Conservation (phyloP, 768 basidiomycete species). For the Dacryopinax spathularia region DNA sequence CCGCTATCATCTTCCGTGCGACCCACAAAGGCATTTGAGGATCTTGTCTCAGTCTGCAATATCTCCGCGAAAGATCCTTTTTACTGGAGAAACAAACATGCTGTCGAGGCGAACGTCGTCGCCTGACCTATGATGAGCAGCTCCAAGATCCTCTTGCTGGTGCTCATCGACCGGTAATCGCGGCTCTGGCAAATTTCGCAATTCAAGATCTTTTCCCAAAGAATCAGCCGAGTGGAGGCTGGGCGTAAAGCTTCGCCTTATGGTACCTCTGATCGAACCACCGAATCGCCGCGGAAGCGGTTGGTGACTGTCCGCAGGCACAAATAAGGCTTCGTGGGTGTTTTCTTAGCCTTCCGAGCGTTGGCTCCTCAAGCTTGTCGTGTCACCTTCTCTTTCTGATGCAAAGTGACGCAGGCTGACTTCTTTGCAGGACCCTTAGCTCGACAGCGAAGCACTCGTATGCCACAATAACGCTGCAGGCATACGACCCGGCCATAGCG, state of each 20-base stretch:
- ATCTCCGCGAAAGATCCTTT: background rate
- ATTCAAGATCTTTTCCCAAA: background rate
- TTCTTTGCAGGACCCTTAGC: background rate
- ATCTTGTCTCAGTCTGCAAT: too few relatives aligned
- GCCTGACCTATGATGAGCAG: background rate
- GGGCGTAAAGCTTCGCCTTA: background rate
- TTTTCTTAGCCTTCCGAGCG: too few relatives aligned
- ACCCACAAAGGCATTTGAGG: too few relatives aligned
- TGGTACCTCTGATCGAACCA: background rate
- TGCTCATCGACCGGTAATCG: background rate
- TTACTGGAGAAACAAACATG: background rate
- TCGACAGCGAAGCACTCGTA: background rate
- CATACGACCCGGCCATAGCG: background rate
- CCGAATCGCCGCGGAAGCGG: constrained; percentile 2
- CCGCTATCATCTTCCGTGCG: background rate
- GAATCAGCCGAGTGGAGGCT: background rate
- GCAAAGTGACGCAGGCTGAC: background rate
- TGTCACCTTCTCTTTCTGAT: background rate
- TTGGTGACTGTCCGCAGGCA: background rate
- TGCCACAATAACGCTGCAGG: background rate
- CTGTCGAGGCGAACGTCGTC: background rate
- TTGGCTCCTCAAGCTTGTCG: constrained; percentile 2
- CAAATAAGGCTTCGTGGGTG: constrained; percentile 3
- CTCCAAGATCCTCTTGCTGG: background rate
- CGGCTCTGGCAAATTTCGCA: background rate